Evolutionary conservation across 495 filamentous ascomycete genomes (phyloP).

Genomic region (Trichoderma erinaceum): DNA sequence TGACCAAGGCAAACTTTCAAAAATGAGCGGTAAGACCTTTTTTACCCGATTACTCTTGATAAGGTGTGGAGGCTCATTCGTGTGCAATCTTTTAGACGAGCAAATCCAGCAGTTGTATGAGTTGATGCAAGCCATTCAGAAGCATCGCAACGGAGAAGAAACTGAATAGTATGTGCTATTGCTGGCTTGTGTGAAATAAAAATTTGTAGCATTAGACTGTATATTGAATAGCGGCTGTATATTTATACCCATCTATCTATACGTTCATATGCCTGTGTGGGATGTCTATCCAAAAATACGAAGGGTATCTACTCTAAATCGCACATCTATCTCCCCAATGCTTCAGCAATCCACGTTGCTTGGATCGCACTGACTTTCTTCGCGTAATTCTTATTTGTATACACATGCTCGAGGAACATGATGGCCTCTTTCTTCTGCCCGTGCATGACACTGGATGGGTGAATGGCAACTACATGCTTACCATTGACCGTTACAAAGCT

Average conservation of each 20-base stretch:
- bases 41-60: neutral
- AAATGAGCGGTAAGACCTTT: constrained; percentile 78
- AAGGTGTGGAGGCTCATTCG: constrained; percentile 9
- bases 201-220: neutral
- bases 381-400: constrained; percentile 85
- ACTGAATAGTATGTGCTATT: neutral
- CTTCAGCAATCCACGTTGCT: constrained; percentile 78
- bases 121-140: constrained; percentile 79
- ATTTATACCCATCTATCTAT: neutral
- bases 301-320: neutral
- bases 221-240: neutral
- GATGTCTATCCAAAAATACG: neutral
- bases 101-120: constrained; percentile 92
- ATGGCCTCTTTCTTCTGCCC: constrained; percentile 89
- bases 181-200: neutral
- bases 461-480: constrained; percentile 80
- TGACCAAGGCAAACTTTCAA: constrained; percentile 72
- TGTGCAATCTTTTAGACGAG: constrained; percentile 54
- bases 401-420: constrained; percentile 94
- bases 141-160: constrained; percentile 21
- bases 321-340: constrained; percentile 33
- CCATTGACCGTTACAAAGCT: constrained; percentile 80
- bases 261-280: neutral
- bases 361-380: constrained; percentile 82
- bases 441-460: constrained; percentile 80